A percentile compares a stretch with the other conserved stretches of the same genome.
phyloP scores from a whole-genome alignment of 768 basidiomycete genomes.

The Russula olivacea region DNA sequence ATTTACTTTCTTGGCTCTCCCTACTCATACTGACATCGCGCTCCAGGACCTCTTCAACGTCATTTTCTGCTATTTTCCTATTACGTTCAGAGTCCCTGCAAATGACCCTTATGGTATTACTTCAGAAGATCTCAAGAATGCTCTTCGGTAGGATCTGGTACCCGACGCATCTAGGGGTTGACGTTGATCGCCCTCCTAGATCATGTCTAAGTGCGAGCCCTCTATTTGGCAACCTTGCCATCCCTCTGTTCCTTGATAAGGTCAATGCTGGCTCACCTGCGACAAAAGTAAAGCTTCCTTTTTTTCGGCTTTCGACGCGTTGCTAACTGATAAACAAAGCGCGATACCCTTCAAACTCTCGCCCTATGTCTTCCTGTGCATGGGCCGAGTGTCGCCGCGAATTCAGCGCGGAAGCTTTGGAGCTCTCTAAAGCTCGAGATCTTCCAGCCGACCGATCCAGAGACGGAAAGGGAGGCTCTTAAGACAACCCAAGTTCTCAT shows the following conservation, averaged over 20 bases:
- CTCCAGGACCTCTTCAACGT: slow-evolving; percentile 84
- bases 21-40: neutral
- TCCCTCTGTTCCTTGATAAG: slow-evolving; percentile 90
- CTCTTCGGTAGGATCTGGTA: slow-evolving; percentile 49
- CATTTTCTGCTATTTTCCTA: slow-evolving; percentile 97
- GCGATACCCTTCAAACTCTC: slow-evolving; percentile 80
- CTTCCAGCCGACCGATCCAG: slow-evolving; percentile 80
- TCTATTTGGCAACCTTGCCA: slow-evolving; percentile 74
- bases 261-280: slow-evolving; percentile 71
- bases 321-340: slow-evolving; percentile 40
- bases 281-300: slow-evolving; percentile 59
- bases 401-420: slow-evolving; percentile 77
- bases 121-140: slow-evolving; percentile 71
- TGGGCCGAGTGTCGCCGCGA: slow-evolving; percentile 54
- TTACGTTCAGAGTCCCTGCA: slow-evolving; percentile 90
- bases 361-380: slow-evolving; percentile 77
- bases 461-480: slow-evolving; percentile 71
- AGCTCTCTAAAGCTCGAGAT: slow-evolving; percentile 91
- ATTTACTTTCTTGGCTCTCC: neutral
- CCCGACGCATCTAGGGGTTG: neutral
- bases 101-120: slow-evolving; percentile 93
- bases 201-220: slow-evolving; percentile 73
- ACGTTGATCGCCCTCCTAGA: slow-evolving; percentile 34
- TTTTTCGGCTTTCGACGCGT: neutral
- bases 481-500: slow-evolving; percentile 68